Evolutionary conservation across 768 basidiomycete species (phyloP), one percentile per base, ranked within the genome.

Genomic region (Suillus bovinus): DNA sequence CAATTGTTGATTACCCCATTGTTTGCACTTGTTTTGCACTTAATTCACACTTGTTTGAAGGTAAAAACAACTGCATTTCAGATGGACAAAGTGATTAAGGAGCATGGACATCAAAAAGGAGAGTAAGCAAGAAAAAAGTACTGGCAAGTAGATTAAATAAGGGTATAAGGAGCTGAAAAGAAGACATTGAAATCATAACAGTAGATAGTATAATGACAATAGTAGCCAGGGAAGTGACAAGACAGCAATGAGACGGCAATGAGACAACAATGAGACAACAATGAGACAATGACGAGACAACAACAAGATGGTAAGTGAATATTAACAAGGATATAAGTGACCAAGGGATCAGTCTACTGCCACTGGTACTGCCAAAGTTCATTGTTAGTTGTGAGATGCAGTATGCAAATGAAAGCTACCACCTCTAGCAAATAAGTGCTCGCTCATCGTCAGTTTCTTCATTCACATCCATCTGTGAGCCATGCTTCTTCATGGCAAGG

Each of bases 391-490:
- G n/a, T n/a, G n/a, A 33, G 33, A 33, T 33, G 8, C 33, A 33
- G 10, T 31, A 31, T 5, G 31, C 31, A 4, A 31, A 31, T 31
- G 31, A 8, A 31, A 31, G 8, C 4, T 31, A 31, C 8, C 27
- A 11, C 27, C 34, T 47, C 46, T 47, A 47, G 17, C 7, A 59
- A 17, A 59, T 50, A 1, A 42, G 42, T 0, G 11, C 24, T 11
- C 8, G 44, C 41, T 59, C 44, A 36, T 59, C 58, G 22, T 50
- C 27, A 31, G 58, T 33, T 24, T 46, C 33, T 5, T 59, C 17
- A 5, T 59, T 17, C 13, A 47, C 24, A 8, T 58, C 41, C 27
- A 31, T 59, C 13, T 3, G 7, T 10, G 16, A 0, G 7, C 58
- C 42, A 20, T 1, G 16, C 58, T 44, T 38, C 46, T 49, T 59